Base-by-base conservation (phyloP, 331 rosid species). In the Telfairia occidentalis region DNA sequence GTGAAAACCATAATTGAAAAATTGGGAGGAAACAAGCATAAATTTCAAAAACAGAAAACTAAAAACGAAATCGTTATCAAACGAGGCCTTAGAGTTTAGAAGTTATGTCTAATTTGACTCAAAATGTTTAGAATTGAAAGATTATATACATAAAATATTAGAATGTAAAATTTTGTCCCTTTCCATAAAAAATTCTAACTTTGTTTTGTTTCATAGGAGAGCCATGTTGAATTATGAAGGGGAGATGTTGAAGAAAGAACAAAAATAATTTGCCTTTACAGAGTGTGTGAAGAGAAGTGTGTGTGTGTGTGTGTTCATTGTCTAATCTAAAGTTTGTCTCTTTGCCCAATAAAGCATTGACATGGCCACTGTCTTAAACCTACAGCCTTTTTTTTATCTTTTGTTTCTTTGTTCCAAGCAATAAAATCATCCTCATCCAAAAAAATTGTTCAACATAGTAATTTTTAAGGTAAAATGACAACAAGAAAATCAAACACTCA, bases 261-360 rank as follows among this genome's bases (percentile, higher is more conserved):
- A 60, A 60, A 58, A 60, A 60, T 60, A 60, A 30, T 60, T 60
- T 60, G 69, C 5, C 69, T 60, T 60, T 60, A 32, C 69, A 60
- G 69, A 60, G 43, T 60, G 42, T 30, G 43, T 5, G 13, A 30
- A 52, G n/a, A n/a, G n/a, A n/a, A n/a, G n/a, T n/a, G n/a, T n/a
- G 43, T 60, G 42, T 30, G 43, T 5, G 13, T 15, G 19, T 28
- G 43, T 60, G 43, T 60, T 60, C 43, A 60, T 29, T 60, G 69
- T 60, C 69, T 60, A 60, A 60, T 29, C 42, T 12, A 32, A 60
- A 60, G 43, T 13, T 29, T 60, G 69, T 60, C 43, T 60, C 69
- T 30, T 60, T 60, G 69, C 43, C 69, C 5, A 16, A 60, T 16
- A 60, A 60, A 60, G 69, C 69, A 19, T 60, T 23, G 69, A 60